Conservation (phyloP, 345 rosid genomes). For the Hibiscus tridactylites region DNA sequence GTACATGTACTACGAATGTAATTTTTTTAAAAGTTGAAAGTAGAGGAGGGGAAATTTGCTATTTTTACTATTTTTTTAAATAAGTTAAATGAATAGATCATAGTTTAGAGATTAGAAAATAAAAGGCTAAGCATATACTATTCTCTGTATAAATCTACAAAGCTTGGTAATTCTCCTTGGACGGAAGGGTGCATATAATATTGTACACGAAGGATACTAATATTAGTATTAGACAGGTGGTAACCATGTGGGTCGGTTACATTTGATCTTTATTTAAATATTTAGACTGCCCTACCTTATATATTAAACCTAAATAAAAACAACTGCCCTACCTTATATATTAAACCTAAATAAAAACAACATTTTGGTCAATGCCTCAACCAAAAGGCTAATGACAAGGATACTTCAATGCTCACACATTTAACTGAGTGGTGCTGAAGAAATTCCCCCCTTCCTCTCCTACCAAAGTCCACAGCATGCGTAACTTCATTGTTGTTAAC, state of each 20-base stretch:
- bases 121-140: not conserved
- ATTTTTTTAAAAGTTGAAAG: no score
- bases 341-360: not conserved
- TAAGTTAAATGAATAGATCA: not conserved
- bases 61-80: no score
- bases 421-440: not conserved
- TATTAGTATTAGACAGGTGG: not conserved
- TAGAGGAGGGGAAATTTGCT: no score
- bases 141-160: not conserved
- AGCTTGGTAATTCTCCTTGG: not conserved
- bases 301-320: not conserved
- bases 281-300: not conserved
- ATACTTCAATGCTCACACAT: not conserved
- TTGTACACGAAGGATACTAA: not conserved
- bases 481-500: no score
- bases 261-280: not conserved
- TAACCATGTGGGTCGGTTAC: constrained; percentile 6
- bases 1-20: no score
- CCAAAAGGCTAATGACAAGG: not conserved
- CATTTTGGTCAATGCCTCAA: not conserved
- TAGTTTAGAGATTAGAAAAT: not conserved
- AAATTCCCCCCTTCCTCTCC: not conserved
- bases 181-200: not conserved
- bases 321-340: no score
- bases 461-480: not conserved